Evolutionary conservation across 176 grass and related monocot genomes (phyloP).

Genomic region (Oryza coarctata): DNA sequence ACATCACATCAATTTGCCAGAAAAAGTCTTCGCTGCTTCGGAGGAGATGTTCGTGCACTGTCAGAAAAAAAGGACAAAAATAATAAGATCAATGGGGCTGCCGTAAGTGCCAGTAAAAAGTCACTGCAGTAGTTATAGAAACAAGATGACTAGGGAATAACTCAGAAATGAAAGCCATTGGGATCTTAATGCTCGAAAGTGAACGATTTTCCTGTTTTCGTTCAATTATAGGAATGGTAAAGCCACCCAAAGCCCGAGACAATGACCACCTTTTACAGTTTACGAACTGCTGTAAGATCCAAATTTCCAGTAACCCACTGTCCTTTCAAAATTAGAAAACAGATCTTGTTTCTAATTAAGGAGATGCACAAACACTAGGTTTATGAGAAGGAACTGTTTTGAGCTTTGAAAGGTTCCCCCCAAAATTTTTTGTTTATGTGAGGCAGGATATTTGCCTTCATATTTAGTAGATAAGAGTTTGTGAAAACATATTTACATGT

Average conservation of each 20-base stretch:
- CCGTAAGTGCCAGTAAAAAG: background rate
- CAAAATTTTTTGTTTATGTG: too few species aligned
- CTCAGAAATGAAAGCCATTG: slow-evolving; percentile 4
- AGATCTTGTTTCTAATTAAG: background rate
- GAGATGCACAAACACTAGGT: background rate
- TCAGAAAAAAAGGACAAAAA: background rate
- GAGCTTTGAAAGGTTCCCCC: background rate
- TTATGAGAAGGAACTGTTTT: background rate
- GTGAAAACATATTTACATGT: too few species aligned
- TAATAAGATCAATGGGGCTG: background rate
- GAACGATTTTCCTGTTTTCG: background rate
- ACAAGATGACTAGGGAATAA: background rate
- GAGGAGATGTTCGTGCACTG: slow-evolving; percentile 65
- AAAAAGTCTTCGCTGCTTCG: slow-evolving; percentile 87
- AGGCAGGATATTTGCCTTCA: too few species aligned
- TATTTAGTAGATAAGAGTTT: too few species aligned
- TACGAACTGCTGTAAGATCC: background rate
- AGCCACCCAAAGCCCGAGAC: background rate
- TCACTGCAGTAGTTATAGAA: background rate
- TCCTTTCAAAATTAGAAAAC: background rate
- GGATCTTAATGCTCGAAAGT: background rate
- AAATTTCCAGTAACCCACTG: background rate
- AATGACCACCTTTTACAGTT: background rate
- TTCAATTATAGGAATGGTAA: background rate
- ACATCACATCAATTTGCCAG: slow-evolving; percentile 64